These are phyloP conservation scores for Agaricales sp. DNA, from an alignment of 1,284 basidiomycete species.

Conservation along the genomic window DNA sequence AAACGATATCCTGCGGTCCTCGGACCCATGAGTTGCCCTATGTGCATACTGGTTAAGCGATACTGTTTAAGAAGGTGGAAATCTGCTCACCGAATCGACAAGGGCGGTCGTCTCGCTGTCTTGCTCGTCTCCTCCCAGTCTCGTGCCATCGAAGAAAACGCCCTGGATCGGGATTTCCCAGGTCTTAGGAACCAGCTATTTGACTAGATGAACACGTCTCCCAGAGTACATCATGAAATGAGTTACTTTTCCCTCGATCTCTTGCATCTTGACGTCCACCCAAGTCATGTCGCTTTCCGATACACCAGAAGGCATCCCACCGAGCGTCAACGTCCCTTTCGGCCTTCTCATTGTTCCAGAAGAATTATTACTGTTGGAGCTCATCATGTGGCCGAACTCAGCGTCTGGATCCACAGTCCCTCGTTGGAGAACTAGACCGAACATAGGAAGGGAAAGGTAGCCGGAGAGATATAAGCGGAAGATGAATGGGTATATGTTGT, in stretches of 20 bases:
- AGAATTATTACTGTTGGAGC: no score
- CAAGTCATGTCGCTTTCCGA: neutral
- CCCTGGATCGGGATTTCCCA: neutral
- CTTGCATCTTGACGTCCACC: neutral
- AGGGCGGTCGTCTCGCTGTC: neutral
- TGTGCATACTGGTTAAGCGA: neutral
- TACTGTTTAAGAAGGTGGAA: neutral
- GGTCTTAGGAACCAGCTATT: neutral
- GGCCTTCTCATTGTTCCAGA: no score
- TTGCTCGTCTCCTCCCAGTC: neutral
- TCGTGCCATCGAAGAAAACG: neutral
- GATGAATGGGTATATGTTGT: neutral
- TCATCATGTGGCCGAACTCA: no score
- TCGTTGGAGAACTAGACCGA: neutral
- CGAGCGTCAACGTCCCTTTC: neutral
- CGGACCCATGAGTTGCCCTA: neutral
- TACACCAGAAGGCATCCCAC: neutral
- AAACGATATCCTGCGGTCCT: neutral
- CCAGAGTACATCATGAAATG: neutral
- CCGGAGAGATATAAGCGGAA: neutral
- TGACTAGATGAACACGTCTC: neutral
- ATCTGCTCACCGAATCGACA: neutral
- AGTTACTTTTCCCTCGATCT: neutral
- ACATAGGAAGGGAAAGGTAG: neutral
- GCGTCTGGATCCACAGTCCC: no score